Base-by-base conservation (phyloP, 306 rosid species). In the Trifolium subterraneum region DNA sequence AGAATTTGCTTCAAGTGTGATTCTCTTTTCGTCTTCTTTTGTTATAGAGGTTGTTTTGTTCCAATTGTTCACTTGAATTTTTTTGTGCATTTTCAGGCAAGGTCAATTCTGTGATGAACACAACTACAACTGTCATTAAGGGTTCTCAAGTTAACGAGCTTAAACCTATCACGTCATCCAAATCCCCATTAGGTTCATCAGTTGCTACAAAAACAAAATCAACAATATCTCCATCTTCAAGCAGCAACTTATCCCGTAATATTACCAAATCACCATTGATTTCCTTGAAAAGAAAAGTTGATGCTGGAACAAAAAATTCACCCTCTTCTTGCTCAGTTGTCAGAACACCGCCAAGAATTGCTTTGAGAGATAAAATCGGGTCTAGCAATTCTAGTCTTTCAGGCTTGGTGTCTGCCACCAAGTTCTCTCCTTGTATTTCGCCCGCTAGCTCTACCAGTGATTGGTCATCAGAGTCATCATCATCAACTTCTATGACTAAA, bases 371-470 rank as follows among this genome's bases (percentile, higher is more conserved):
- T 58, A 87, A 85, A 50, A 50, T 44, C 68, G 80, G 76, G 48
- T 20, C 83, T 59, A 88, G 82, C 70, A 82, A 80, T 76, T 71
- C 82, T 41, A 79, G 77, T 70, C 71, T 83, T 73, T 69, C 88
- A 19, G 36, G 80, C 60, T 54, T 71, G 77, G 72, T 73, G 71
- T 77, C 90, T 63, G 79, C 18, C 69, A 56, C 75, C 50, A 88
- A 84, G 80, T 79, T 79, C 39, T 78, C 85, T 64, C 79, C 94
- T 58, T 81, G 85, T 70, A 61, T 73, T 65, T 88, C 98, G 51
- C 91, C 96, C 62, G 90, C 91, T 20, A 82, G 86, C 87, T 88
- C 96, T 68, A 67, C 81, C 55, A 88, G 93, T 67, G 88, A 88
- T 54, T 73, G 88, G 95, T 93, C 98, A 54, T 84, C 84, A 10